Evolutionary conservation across 768 basidiomycete species (phyloP), one percentile per base, ranked within the genome.

Genomic region (Lepiota venenata): DNA sequence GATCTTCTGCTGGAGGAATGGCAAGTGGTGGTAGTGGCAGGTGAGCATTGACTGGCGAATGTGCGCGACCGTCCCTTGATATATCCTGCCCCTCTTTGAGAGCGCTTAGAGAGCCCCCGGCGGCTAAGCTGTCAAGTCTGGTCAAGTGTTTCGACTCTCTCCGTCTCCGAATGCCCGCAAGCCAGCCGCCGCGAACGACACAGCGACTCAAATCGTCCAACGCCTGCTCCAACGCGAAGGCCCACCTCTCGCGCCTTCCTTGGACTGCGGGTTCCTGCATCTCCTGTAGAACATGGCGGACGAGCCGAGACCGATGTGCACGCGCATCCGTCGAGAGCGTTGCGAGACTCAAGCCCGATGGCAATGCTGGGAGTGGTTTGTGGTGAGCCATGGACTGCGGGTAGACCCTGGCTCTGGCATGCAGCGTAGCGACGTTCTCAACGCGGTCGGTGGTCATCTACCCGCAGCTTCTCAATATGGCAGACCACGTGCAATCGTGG

Each of bases 141-240:
- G 60, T 57, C 36, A 27, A 58, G 60, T 38, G 60, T 56, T 58
- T 60, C 20, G 48, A 47, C 52, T 58, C 63, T 66, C 66, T 67
- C 47, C 64, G 65, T 61, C 70, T 67, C 63, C 67, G 75, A 43
- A 80, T 61, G 8, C 74, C 76, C 12, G 67, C 69, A 22, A 82
- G 64, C 82, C 82, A 84, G 9, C 72, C 71, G 2, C 74, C 77
- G 1, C 68, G 57, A 21, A 52, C 59, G 7, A 83, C 60, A 55
- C 68, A 66, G 9, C 61, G 62, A 1, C 78, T 72, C 0, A 87
- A 63, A 39, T 73, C 74, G 55, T 78, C 77, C 35, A 85, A 61
- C 1, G 69, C 79, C 20, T 70, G 70, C 61, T 82, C 78, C 9
- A 85, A 59, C 3, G 67, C 71, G 39, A 58, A 61, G 1, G 69